Base-by-base conservation (phyloP, 1,284 basidiomycete genomes). In the Cutaneotrichosporon curvatum region DNA sequence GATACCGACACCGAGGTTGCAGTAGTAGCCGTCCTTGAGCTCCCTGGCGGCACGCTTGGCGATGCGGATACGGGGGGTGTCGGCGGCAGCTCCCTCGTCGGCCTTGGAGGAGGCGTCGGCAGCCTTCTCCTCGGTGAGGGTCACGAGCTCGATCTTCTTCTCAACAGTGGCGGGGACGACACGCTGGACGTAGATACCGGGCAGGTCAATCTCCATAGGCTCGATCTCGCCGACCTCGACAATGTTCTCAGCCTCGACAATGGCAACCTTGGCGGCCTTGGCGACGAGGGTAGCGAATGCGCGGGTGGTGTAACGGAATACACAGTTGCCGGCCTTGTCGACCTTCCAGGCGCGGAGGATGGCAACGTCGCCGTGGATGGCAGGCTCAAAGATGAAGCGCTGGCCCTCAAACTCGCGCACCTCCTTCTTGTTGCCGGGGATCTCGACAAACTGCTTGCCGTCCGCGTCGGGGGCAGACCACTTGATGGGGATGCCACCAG, bases 271-370 rank as follows among this genome's bases (percentile, higher is more conserved):
- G 12, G 91, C 89, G 47, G 89, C 89, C 65, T 84, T 82, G 4
- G 86, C 91, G 82, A 94, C 91, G 14, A 82, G 81, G 2, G 81
- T 78, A 55, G 77, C 84, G 72, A 94, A 96, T 67, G 95, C 92
- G 63, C 91, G 83, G 35, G 89, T 83, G 7, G 88, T 81, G 68
- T 89, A 92, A 55, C 85, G 78, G 76, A 90, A 90, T 34, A 88
- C 82, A 62, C 82, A 84, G 68, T 90, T 89, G 2, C 85, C 87
- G 35, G 82, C 79, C 67, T 90, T 87, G 65, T 97, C 94, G 12
- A 83, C 92, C 73, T 95, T 96, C 90, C 90, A 95, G 7, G 90
- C 94, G 49, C 84, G 79, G 38, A 98, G 75, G 65, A 97, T 84
- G 20, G 91, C 92, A 45, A 89, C 81, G 68, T 91, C 88, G 22